Conservation (phyloP, 768 basidiomycete genomes). For the Tricholoma sp. region DNA sequence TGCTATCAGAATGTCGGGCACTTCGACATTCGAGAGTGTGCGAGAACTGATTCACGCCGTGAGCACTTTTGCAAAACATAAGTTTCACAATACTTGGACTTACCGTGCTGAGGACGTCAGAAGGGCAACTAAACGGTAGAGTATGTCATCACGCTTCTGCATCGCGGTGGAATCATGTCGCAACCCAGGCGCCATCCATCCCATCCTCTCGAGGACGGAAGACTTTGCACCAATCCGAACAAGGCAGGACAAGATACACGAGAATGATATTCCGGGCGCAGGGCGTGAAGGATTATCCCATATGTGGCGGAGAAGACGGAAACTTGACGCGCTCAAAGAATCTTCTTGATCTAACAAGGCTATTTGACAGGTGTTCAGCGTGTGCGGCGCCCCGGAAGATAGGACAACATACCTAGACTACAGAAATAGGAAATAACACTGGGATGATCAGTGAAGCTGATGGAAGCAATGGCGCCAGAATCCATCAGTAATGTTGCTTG, state of each 20-base stretch:
- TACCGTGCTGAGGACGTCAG: constrained; percentile 43
- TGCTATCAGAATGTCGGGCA: constrained; percentile 43
- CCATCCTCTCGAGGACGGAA: constrained; percentile 27
- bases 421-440: constrained; percentile 36
- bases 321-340: constrained; percentile 22
- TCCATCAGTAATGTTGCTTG: constrained; percentile 36
- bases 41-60: constrained; percentile 23
- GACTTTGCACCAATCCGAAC: constrained; percentile 41
- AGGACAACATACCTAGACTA: constrained; percentile 29
- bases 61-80: not conserved
- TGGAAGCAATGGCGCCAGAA: constrained; percentile 32
- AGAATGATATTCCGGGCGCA: constrained; percentile 27
- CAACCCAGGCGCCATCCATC: constrained; percentile 19
- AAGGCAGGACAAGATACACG: constrained; percentile 31
- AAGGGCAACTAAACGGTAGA: constrained; percentile 39
- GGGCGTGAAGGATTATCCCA: constrained; percentile 19
- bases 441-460: constrained; percentile 24
- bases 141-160: constrained; percentile 23
- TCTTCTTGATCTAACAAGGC: constrained; percentile 22
- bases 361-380: constrained; percentile 12
- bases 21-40: constrained; percentile 31
- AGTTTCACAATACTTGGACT: constrained; percentile 15
- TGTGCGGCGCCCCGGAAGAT: not conserved
- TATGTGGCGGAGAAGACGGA: constrained; percentile 27
- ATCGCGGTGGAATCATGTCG: constrained; percentile 12